Base-by-base conservation (phyloP, 2,329 filamentous ascomycete species). In the Fusarium liriodendri region DNA sequence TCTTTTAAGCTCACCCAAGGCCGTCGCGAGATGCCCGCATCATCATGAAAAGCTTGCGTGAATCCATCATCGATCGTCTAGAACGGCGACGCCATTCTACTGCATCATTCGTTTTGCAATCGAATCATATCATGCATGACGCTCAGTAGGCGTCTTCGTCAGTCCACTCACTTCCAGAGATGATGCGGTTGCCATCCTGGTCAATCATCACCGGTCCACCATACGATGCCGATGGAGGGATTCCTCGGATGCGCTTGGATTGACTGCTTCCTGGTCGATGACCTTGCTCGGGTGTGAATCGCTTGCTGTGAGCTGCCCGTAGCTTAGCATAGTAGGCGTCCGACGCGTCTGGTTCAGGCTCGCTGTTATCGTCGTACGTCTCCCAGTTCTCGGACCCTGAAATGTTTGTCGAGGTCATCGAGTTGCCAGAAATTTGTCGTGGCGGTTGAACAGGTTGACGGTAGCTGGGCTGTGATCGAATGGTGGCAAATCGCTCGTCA, bases 381-480 rank as follows among this genome's bases (percentile, higher is more conserved):
- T 98, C 96, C 96, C 96, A 98, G 82, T 98, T 98, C 83, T 98
- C 96, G 5, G 94, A 97, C 2, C 94, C 94, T 6, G 94, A 95
- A 29, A 93, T 88, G 25, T 88, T 88, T 1, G 93, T 94, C n/a
- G 94, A 95, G 0, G 92, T 90, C 74, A 91, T 91, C 45, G 94
- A 95, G 1, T 92, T 92, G 59, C 74, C 77, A 5, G 83, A 85
- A 18, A 93, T 91, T 77, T 96, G 94, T 57, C 94, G 87, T 1
- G 86, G 86, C 3, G 86, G 83, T 1, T 83, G 83, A 3, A 67
- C 59, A 18, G 83, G 84, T 35, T 84, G 83, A 16, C 83, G 80
- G 69, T 87, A 87, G n/a, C 78, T 67, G 29, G 29, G 29, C 70
- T 78, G 79, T 69, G 79, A 72, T 73, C 84, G 84, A 63, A 87